Base-by-base conservation (phyloP, 768 basidiomycete genomes). In the Crassisporium funariophilum region DNA sequence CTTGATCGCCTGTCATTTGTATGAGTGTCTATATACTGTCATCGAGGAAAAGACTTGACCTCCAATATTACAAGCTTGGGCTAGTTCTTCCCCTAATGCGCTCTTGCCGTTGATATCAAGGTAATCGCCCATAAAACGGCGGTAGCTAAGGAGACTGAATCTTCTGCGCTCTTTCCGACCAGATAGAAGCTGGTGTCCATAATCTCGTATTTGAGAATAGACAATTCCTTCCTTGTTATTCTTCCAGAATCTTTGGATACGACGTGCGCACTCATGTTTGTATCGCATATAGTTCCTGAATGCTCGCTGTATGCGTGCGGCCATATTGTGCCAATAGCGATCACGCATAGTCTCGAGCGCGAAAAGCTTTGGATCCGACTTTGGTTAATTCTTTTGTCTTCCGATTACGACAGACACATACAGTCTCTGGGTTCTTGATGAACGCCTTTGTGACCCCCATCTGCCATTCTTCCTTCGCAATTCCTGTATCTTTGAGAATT, bases 271-370 rank as follows among this genome's bases (percentile, higher is more conserved):
- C 62, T 98, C 97, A 57, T 94, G 82, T 69, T 90, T 93, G 70
- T 97, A 91, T 7, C 95, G 83, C 79, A 95, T 81, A 66, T 97
- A 97, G 64, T 97, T 95, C 48, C 95, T 79, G 80, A 86, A 99
- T 4, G 93, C 93, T 24, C 97, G 85, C 66, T 99, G 97, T 41
- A 99, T 99, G 35, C 97, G 87, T 19, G 72, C 82, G 0, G 97
- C 97, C 97, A 99, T 99, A 67, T 98, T 98, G 67, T 99, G 97
- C 97, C 97, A 99, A 67, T 98, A 99, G 43, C 90, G 84, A 64
- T 99, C 97, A 41, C 97, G 86, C 92, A 98, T 98, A 5, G 92
- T 95, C 73, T 99, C 97, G 46, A 99, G 73, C 10, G 95, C 97
- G 65, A 99, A 99, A 16, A 99, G 81, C 92, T 98, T 47, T 40